Conservation (phyloP, 1,284 basidiomycete genomes). For the Coriolopsis trogii region DNA sequence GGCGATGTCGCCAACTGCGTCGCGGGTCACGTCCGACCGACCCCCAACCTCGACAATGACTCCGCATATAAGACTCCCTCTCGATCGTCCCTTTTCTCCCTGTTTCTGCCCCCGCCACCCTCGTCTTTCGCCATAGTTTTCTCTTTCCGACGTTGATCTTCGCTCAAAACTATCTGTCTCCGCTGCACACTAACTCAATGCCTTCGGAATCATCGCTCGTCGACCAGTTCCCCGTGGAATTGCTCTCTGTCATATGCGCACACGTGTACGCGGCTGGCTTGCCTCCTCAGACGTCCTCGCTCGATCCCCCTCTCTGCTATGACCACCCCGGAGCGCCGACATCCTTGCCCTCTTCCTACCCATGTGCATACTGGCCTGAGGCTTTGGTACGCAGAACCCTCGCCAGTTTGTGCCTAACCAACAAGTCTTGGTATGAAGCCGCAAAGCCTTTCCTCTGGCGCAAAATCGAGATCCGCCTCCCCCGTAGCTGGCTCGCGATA, state of each 20-base stretch:
- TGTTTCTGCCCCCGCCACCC: background rate
- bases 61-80: conserved; percentile 21
- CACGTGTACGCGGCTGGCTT: conserved; percentile 66
- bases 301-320: conserved; percentile 67
- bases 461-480: conserved; percentile 77
- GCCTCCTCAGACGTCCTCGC: conserved; percentile 54
- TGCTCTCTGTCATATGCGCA: conserved; percentile 68
- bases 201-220: conserved; percentile 25
- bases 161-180: background rate
- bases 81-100: conserved; percentile 1
- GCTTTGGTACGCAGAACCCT: conserved; percentile 62
- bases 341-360: conserved; percentile 68
- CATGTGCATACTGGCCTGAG: conserved; percentile 69
- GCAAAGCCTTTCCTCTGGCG: conserved; percentile 83
- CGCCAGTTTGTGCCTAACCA: conserved; percentile 70
- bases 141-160: background rate
- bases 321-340: conserved; percentile 53
- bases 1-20: conserved; percentile 19
- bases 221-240: conserved; percentile 55
- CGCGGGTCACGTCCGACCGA: conserved; percentile 12
- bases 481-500: conserved; percentile 77
- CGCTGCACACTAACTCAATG: conserved; percentile 5
- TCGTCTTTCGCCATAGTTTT: background rate
- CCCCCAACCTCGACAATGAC: conserved; percentile 12
- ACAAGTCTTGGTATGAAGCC: conserved; percentile 72